Evolutionary conservation across 805 yeast species (phyloP).

Genomic region (Nakazawaea ernobii): DNA sequence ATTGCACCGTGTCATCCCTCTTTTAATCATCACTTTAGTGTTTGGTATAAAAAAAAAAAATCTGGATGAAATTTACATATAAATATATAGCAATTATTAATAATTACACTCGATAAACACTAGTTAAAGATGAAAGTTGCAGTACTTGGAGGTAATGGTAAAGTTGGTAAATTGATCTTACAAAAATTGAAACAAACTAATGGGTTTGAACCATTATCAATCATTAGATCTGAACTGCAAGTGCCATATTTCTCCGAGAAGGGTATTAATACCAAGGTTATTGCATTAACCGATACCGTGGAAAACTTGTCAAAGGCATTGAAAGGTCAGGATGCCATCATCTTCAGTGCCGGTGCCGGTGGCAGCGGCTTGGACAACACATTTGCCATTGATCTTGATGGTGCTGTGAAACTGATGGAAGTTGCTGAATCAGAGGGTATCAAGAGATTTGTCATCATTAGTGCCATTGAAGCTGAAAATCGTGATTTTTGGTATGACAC

Average conservation of each 20-base stretch:
- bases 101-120: no score
- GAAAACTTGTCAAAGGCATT: slow-evolving; percentile 30
- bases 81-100: no score
- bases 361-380: slow-evolving; percentile 43
- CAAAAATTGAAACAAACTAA: slow-evolving; percentile 23
- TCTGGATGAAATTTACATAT: no score
- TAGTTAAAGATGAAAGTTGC: slow-evolving; percentile 38
- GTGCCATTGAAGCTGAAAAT: slow-evolving; percentile 51
- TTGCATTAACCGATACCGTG: slow-evolving; percentile 32
- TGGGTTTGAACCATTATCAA: slow-evolving; percentile 34
- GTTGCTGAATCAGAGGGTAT: slow-evolving; percentile 41
- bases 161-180: slow-evolving; percentile 45
- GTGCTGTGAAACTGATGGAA: slow-evolving; percentile 51
- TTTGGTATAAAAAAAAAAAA: no score
- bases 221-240: slow-evolving; percentile 44
- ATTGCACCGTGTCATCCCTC: no score
- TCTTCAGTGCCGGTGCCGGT: slow-evolving; percentile 59
- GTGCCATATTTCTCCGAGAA: slow-evolving; percentile 29
- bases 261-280: slow-evolving; percentile 31
- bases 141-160: slow-evolving; percentile 59
- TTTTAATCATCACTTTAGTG: no score
- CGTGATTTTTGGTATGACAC: slow-evolving; percentile 38
- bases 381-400: slow-evolving; percentile 55
- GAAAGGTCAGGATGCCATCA: slow-evolving; percentile 47
- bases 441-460: slow-evolving; percentile 44